Conservation (phyloP, 768 basidiomycete genomes). For the Tephrocybe sp. region DNA sequence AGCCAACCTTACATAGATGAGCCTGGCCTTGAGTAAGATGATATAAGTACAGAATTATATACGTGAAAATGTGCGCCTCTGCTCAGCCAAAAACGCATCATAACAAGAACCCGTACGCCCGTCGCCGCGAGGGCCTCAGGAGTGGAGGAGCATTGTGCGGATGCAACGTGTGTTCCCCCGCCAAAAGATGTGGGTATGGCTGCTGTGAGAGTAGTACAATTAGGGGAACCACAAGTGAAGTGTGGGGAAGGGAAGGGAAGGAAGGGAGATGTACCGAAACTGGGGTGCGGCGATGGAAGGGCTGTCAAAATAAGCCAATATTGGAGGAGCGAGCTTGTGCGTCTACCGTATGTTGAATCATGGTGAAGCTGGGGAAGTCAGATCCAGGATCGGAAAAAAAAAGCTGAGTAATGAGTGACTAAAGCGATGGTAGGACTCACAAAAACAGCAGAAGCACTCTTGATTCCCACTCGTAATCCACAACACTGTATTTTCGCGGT, state of each 20-base stretch:
- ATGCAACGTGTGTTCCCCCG: constrained; percentile 75
- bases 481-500: no score
- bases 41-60: no score
- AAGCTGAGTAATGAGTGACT: no score
- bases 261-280: constrained; percentile 56
- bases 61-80: no score
- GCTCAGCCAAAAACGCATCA: constrained; percentile 48
- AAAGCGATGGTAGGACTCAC: no score
- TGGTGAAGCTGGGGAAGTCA: no score
- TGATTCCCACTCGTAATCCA: no score
- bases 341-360: constrained; percentile 73
- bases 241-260: neutral
- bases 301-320: constrained; percentile 23
- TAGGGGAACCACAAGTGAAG: neutral
- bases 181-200: constrained; percentile 71
- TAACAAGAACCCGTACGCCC: constrained; percentile 67
- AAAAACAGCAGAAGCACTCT: no score
- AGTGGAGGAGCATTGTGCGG: constrained; percentile 59
- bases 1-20: no score
- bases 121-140: constrained; percentile 67
- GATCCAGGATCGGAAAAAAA: no score
- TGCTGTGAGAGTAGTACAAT: constrained; percentile 21
- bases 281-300: constrained; percentile 71
- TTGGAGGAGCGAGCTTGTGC: constrained; percentile 8
- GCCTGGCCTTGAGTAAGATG: no score